Evolutionary conservation across 768 basidiomycete genomes (phyloP).

Genomic region (Tylopilus felleus): DNA sequence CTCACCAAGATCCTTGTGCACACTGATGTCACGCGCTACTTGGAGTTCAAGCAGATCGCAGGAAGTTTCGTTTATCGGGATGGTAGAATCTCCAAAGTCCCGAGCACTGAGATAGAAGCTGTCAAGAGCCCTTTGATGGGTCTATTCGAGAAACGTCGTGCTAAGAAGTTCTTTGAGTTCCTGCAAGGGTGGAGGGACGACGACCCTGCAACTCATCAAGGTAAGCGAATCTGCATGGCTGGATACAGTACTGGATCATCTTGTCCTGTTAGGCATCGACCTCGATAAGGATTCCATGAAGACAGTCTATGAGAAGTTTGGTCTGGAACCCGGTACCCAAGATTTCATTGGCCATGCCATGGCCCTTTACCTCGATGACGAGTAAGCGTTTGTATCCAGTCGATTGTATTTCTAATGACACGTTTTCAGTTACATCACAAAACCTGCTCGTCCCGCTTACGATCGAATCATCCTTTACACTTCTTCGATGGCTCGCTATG

Average conservation of each 20-base stretch:
- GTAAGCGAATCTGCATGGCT: constrained; percentile 38
- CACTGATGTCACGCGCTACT: constrained; percentile 97
- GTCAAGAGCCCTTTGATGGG: constrained; percentile 96
- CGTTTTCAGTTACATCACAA: constrained; percentile 76
- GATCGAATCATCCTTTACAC: constrained; percentile 97
- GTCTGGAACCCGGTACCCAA: constrained; percentile 94
- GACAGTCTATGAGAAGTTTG: constrained; percentile 94
- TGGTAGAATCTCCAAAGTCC: constrained; percentile 95
- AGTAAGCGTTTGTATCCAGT: constrained; percentile 50
- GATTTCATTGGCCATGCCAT: constrained; percentile 99
- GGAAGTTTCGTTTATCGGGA: constrained; percentile 98
- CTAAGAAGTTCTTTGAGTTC: constrained; percentile 98
- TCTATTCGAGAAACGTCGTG: constrained; percentile 96
- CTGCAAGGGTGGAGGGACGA: constrained; percentile 94
- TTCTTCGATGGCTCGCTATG: constrained; percentile 97
- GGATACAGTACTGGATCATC: constrained; percentile 1
- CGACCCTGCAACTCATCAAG: constrained; percentile 95
- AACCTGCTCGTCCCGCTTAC: constrained; percentile 86
- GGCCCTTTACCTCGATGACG: constrained; percentile 97
- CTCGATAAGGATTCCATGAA: constrained; percentile 93
- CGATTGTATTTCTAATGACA: constrained; percentile 7
- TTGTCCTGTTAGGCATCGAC: constrained; percentile 58
- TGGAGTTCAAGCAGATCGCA: constrained; percentile 99
- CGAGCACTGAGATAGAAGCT: constrained; percentile 96
- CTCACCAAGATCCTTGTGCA: constrained; percentile 98